A percentile compares a stretch with the other conserved stretches of the same genome.
Evolutionary conservation across 768 basidiomycete genomes (phyloP).

Genomic region (Exsudoporus frostii): DNA sequence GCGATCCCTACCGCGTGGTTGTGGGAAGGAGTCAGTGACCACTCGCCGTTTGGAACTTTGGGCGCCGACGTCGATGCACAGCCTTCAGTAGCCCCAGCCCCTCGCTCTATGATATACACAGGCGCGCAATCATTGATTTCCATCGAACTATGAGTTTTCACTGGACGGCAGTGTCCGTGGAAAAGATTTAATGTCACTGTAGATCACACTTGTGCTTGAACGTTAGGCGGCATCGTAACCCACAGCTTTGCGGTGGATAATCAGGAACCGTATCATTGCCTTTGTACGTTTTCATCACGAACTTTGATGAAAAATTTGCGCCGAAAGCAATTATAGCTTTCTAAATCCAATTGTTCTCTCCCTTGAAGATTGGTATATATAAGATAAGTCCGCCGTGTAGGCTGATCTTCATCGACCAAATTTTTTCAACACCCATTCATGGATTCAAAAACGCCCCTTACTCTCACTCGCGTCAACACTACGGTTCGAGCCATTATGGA

Average conservation of each 20-base stretch:
- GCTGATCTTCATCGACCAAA: background rate
- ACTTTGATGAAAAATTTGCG: background rate
- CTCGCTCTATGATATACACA: background rate
- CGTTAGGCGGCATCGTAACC: background rate
- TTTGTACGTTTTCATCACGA: background rate
- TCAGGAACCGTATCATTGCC: background rate
- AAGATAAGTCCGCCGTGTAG: background rate
- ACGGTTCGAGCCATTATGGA: background rate
- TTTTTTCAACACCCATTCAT: background rate
- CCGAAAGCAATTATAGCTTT: background rate
- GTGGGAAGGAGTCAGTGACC: background rate
- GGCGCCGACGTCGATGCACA: background rate
- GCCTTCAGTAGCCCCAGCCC: background rate
- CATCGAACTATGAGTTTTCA: background rate
- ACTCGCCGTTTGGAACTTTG: background rate
- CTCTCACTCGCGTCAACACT: background rate
- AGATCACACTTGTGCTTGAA: background rate
- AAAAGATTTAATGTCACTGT: background rate
- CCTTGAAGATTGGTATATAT: background rate
- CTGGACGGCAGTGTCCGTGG: background rate
- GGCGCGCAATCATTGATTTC: background rate
- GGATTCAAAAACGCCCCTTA: slow-evolving; percentile 3
- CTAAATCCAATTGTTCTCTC: background rate
- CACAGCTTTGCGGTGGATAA: slow-evolving; percentile 1
- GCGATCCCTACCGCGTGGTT: background rate